Base-by-base conservation (phyloP, 768 basidiomycete species). In the Naganishia vishniacii region DNA sequence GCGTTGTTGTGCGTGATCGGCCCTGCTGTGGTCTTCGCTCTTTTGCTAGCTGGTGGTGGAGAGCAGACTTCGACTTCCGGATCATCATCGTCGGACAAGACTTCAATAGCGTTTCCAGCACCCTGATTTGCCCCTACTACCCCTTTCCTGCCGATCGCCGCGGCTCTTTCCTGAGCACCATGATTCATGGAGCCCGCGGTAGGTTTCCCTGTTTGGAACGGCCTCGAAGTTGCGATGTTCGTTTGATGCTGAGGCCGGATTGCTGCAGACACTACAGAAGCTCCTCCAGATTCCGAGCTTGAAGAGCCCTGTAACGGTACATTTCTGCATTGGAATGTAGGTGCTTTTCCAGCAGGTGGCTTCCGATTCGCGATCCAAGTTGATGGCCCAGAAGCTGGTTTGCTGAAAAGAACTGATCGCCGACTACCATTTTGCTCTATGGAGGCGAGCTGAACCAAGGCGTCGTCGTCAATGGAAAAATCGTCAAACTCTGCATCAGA, bases 71-170 rank as follows among this genome's bases (percentile, higher is more conserved):
- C 53, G 53, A 56, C 23, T 37, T 56, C 53, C 18, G 32, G 34
- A n/a, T 56, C 53, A 40, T 56, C 53, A 11, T 26, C 53, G 23
- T 56, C 53, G 1, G 53, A 56, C 53, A 56, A 40, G n/a, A 56
- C 53, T 40, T 56, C 34, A n/a, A 56, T 56, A 8, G 13, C 20
- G 37, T 56, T 56, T 20, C 23, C 53, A 12, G 29, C 49, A 37
- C 18, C 28, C 12, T 40, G 53, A 23, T 16, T 56, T 23, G 20
- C 32, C 34, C 1, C 23, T 25, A 15, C n/a, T 5, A 12, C 42
- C n/a, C 20, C 23, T 13, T n/a, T 40, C 34, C 12, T 41, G 20
- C 37, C 34, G 32, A 3, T 23, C 25, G 53, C 23, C 5, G 20
- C 40, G n/a, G 9, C 18, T 6, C 42, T 8, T 6, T 56, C 34